Base-by-base conservation (phyloP, 345 rosid genomes). In the Adansonia digitata region DNA sequence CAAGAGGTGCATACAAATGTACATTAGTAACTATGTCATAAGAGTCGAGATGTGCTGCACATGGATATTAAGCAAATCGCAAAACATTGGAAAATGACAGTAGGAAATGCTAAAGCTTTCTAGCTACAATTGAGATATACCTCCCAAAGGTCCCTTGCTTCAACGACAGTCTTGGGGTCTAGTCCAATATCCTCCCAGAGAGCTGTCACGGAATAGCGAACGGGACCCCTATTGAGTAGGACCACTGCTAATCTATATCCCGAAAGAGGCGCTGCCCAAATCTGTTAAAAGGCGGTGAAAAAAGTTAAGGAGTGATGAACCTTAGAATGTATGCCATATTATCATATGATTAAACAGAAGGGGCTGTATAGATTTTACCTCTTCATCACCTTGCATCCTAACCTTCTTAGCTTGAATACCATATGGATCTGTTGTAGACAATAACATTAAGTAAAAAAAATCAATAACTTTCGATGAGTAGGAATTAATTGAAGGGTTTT, bases 361-460 rank as follows among this genome's bases (percentile, higher is more conserved):
- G 5, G 15, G 10, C 29, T 10, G n/a, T 22, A 48, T 26, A 29
- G 2, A 22, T 17, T 67, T 82, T 49, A 92, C 98, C 97, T 92
- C 89, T 20, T 75, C 48, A 81, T 90, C 88, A 22, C 97, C 94
- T 69, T 84, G 82, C 75, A 80, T 79, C 69, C 87, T 86, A 63
- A 84, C 93, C 82, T 92, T 94, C 82, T 84, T 84, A 67, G 95
- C 97, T 72, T 94, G 98, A 70, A 90, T 82, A 55, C 97, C 98
- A 20, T 84, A 87, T 45, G 85, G 57, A 83, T 94, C 97, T 94
- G 80, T 71, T 57, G 72, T 14, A 73, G 14, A 59, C 5, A 15
- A 43, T 17, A 42, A 51, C 14, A 43, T 43, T 15, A 78, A 70
- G 65, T 11, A 53, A 40, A n/a, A 43, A 55, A 57, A 13, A 20